Conservation (phyloP, 2,329 filamentous ascomycete genomes). For the Aspergillus oerlinghausenensis region DNA sequence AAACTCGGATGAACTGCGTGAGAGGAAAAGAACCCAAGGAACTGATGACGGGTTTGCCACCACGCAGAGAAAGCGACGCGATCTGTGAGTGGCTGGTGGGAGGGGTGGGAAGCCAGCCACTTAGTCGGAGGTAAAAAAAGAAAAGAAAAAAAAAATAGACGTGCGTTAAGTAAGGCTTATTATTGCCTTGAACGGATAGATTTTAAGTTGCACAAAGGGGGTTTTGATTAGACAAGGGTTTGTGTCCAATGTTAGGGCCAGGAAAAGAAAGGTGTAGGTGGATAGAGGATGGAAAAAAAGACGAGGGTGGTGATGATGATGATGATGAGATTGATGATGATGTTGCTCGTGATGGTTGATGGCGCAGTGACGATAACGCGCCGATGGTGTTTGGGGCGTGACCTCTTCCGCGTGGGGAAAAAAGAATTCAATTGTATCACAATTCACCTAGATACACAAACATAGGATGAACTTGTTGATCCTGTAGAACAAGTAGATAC, state of each 20-base stretch:
- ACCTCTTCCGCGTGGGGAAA: background rate
- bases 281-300: conserved; percentile 1
- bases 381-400: conserved; percentile 1
- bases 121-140: conserved; percentile 4
- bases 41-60: conserved; percentile 27
- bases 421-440: background rate
- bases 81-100: conserved; percentile 13
- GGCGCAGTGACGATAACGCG: conserved; percentile 2
- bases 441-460: background rate
- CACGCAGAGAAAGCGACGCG: conserved; percentile 20
- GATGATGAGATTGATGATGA: background rate
- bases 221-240: conserved; percentile 1
- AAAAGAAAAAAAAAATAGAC: background rate
- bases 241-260: conserved; percentile 1
- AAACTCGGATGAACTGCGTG: conserved; percentile 19
- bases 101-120: conserved; percentile 16
- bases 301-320: conserved; percentile 11
- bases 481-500: background rate
- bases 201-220: conserved; percentile 2
- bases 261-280: conserved; percentile 1
- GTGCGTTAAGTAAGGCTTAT: background rate
- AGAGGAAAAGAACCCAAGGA: conserved; percentile 28
- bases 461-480: background rate
- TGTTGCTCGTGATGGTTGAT: background rate
- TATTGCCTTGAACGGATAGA: background rate